Conservation (phyloP, 1,139 yeast genomes). For the Lodderomyces jiufengensis region DNA sequence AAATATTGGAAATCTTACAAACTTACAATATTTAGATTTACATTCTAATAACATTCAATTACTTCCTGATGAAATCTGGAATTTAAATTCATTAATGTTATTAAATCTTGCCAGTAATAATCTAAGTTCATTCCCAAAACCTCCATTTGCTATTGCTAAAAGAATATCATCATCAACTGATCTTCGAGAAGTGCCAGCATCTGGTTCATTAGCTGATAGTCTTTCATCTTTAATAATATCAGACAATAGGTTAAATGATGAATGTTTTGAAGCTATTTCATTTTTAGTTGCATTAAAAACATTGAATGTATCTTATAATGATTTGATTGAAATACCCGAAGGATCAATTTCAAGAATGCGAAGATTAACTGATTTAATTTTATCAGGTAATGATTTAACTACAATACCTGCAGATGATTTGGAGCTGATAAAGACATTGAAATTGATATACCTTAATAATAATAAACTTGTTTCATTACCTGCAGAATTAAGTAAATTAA, state of each 20-base stretch:
- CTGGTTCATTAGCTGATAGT: constrained; percentile 45
- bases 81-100: constrained; percentile 50
- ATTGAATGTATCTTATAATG: constrained; percentile 81
- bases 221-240: constrained; percentile 62
- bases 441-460: constrained; percentile 68
- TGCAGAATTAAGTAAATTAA: constrained; percentile 75
- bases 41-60: constrained; percentile 81
- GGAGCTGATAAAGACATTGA: constrained; percentile 55
- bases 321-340: constrained; percentile 72
- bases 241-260: constrained; percentile 81
- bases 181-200: constrained; percentile 7
- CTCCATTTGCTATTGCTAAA: constrained; percentile 38
- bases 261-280: constrained; percentile 68
- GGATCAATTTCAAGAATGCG: constrained; percentile 63
- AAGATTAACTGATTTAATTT: constrained; percentile 60
- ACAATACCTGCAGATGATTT: constrained; percentile 85
- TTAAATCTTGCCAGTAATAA: constrained; percentile 82
- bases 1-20: constrained; percentile 56
- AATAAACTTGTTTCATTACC: constrained; percentile 87
- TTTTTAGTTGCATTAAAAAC: constrained; percentile 55
- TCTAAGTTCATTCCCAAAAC: constrained; percentile 63
- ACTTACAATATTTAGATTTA: constrained; percentile 68
- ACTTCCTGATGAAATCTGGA: constrained; percentile 70
- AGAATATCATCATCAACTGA: constrained; percentile 29
- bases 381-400: constrained; percentile 81